A percentile compares a stretch with the other conserved stretches of the same genome.
Conservation (phyloP, 2,329 filamentous ascomycete species). For the Ascochyta lentis region DNA sequence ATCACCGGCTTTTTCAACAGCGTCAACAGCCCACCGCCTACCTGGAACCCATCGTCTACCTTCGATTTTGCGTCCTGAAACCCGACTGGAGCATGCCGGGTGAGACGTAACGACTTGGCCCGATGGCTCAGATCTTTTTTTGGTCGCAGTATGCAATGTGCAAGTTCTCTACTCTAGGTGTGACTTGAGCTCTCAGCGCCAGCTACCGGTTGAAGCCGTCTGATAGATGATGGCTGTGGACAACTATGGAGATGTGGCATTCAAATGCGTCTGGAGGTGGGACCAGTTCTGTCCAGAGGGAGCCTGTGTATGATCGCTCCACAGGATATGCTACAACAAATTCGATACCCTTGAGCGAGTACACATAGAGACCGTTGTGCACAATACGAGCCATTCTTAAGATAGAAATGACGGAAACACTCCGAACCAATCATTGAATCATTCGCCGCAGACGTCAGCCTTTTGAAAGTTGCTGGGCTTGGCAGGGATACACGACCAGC, state of each 20-base stretch:
- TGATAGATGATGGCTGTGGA: not conserved
- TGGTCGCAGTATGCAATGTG: not conserved
- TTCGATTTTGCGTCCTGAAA: not conserved
- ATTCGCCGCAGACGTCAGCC: slow-evolving; percentile 12
- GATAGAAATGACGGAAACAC: slow-evolving; percentile 2
- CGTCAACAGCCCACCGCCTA: not conserved
- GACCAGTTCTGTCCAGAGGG: not conserved
- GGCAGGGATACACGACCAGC: slow-evolving; percentile 32
- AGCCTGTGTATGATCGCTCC: not conserved
- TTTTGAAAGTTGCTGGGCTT: slow-evolving; percentile 15
- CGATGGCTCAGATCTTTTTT: not conserved
- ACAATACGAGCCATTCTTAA: slow-evolving; percentile 10
- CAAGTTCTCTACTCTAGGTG: not conserved
- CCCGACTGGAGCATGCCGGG: not conserved
- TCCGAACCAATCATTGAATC: slow-evolving; percentile 12
- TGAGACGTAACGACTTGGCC: not conserved
- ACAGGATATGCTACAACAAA: not conserved
- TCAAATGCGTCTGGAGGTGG: not conserved
- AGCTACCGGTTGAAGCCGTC: not conserved
- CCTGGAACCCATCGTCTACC: not conserved
- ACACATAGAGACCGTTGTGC: slow-evolving; percentile 1
- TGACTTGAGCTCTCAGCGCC: not conserved
- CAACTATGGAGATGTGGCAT: not conserved
- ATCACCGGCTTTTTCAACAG: slow-evolving; percentile 33
- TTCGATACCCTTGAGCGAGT: not conserved